Base-by-base conservation (phyloP, 2,329 filamentous ascomycete genomes). In the Fusarium sp. region DNA sequence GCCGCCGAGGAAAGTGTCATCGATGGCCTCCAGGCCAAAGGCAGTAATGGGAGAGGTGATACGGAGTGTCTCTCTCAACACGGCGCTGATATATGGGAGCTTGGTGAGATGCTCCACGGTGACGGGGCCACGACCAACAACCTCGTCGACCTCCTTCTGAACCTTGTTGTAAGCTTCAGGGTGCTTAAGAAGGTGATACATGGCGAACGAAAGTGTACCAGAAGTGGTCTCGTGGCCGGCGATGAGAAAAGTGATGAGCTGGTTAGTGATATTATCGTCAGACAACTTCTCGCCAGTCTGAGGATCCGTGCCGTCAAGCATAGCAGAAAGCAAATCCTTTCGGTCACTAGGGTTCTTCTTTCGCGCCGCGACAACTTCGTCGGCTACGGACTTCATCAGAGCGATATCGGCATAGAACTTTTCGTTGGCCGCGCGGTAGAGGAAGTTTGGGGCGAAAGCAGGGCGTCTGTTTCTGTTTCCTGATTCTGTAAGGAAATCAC, bases 201-300 rank as follows among this genome's bases (percentile, higher is more conserved):
- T 86, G 0, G 84, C 78, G 72, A 92, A 93, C 0, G 88, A 86
- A 14, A 93, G 76, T 17, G 90, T 78, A 4, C 90, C 90, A 3
- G 88, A 87, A 0, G 91, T 91, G 0, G 92, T 94, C 71, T 93
- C 91, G 65, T 92, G 90, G 3, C 89, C 89, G 35, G 89, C 89
- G 70, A 90, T 89, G 11, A 93, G 77, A 68, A 93, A 92, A 0
- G 90, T 93, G 60, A 91, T 89, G 79, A 93, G 87, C 67, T 93
- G 92, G 74, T 90, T 83, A 17, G 87, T 84, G 65, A 93, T 90
- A 48, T 83, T 86, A 6, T 85, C 81, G 61, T 92, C 88, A 2
- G 81, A 84, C 67, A 93, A 79, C n/a, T 83, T 84, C 69, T 89
- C 81, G 14, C 90, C 89, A 6, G 90, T 92, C 77, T 88, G 86